phyloP scores from a whole-genome alignment of 768 basidiomycete species.

The Ramaria rubella region DNA sequence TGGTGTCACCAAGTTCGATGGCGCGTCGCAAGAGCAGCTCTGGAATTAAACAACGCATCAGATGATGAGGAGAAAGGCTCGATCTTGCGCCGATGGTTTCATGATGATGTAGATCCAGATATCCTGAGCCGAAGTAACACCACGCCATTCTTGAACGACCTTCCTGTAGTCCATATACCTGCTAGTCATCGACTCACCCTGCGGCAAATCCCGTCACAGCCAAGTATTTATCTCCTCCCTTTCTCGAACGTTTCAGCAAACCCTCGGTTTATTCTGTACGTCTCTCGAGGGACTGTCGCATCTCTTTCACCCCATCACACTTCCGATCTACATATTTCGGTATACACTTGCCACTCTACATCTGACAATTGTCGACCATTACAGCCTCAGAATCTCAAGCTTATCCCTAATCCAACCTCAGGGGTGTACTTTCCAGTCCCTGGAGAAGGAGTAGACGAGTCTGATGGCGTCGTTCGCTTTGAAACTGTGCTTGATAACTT shows the following conservation, averaged over 20 bases:
- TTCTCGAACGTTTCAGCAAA: slow-evolving; percentile 16
- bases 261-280: slow-evolving; percentile 44
- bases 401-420: slow-evolving; percentile 55
- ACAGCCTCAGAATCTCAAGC: slow-evolving; percentile 43
- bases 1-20: slow-evolving; percentile 98
- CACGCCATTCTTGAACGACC: no score
- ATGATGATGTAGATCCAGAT: slow-evolving; percentile 34
- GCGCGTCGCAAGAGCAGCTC: slow-evolving; percentile 71
- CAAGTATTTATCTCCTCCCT: slow-evolving; percentile 49
- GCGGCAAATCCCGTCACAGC: slow-evolving; percentile 32
- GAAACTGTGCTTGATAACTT: slow-evolving; percentile 38
- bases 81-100: slow-evolving; percentile 60
- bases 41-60: slow-evolving; percentile 50
- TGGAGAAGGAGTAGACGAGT: slow-evolving; percentile 64
- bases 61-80: slow-evolving; percentile 23
- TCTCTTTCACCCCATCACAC: slow-evolving; percentile 45
- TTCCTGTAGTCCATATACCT: slow-evolving; percentile 13
- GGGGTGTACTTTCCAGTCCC: slow-evolving; percentile 57
- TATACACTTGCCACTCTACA: slow-evolving; percentile 38
- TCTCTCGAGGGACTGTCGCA: slow-evolving; percentile 51
- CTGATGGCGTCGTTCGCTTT: slow-evolving; percentile 63
- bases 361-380: slow-evolving; percentile 15
- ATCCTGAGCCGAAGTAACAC: neutral
- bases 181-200: slow-evolving; percentile 36
- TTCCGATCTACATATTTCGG: slow-evolving; percentile 38